These are phyloP conservation scores for Myxozyma mucilagina DNA, from an alignment of 805 yeast species.

Conservation along the genomic window DNA sequence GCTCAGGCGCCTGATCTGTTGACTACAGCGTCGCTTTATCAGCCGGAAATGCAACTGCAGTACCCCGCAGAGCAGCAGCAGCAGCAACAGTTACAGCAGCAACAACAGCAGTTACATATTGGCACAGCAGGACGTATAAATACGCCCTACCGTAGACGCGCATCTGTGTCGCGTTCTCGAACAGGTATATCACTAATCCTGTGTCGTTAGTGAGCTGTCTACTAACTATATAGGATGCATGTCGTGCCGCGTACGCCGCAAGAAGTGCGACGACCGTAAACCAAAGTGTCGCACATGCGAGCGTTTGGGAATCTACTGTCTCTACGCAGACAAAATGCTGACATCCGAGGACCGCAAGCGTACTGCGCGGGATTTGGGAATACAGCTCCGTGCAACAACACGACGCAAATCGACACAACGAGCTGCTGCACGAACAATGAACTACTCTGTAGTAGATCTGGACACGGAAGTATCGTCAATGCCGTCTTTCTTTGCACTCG, in stretches of 20 bases:
- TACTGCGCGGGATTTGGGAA: conserved; percentile 14
- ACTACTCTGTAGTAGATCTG: neutral
- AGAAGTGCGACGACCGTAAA: conserved; percentile 25
- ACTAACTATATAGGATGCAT: conserved; percentile 20
- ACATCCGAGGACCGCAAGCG: conserved; percentile 11
- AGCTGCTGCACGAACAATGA: neutral
- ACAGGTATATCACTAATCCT: conserved; percentile 5
- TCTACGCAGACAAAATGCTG: conserved; percentile 22
- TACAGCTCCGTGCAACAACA: conserved; percentile 8
- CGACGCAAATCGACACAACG: neutral
- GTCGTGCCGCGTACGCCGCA: conserved; percentile 29
- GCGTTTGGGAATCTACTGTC: conserved; percentile 16
- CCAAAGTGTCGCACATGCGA: conserved; percentile 20
- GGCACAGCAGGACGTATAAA: neutral
- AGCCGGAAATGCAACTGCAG: too few relatives aligned
- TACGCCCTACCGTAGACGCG: neutral
- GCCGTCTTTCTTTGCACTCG: conserved; percentile 3
- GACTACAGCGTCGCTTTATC: too few relatives aligned
- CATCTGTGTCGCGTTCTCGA: conserved; percentile 12
- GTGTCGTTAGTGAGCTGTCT: neutral
- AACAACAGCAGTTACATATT: neutral
- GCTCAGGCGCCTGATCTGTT: too few relatives aligned
- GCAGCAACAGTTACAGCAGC: neutral
- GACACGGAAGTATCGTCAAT: neutral
- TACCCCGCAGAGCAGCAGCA: too few relatives aligned